Conservation (phyloP, 768 basidiomycete genomes). For the Leucosporidium scottii region DNA sequence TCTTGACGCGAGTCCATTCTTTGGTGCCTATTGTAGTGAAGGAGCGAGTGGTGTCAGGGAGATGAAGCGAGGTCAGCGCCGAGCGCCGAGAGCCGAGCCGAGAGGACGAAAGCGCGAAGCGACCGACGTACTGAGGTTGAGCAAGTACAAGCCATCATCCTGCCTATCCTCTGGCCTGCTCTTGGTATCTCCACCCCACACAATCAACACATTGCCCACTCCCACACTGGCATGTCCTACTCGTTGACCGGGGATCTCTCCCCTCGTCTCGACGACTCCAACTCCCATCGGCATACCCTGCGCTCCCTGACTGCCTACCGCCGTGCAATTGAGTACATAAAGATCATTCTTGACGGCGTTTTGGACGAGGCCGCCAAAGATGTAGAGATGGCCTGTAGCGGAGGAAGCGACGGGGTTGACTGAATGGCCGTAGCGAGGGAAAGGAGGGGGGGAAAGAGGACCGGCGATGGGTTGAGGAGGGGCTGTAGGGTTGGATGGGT, state of each 20-base stretch:
- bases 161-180: slow-evolving; percentile 62
- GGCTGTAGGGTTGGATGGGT: slow-evolving; percentile 87
- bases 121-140: slow-evolving; percentile 77
- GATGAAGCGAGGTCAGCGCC: background rate
- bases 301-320: background rate
- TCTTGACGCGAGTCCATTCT: slow-evolving; percentile 86
- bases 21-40: slow-evolving; percentile 58
- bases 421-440: slow-evolving; percentile 93
- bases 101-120: too few species aligned
- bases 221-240: slow-evolving; percentile 97
- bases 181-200: slow-evolving; percentile 96
- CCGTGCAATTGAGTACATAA: slow-evolving; percentile 59
- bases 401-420: slow-evolving; percentile 61
- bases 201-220: slow-evolving; percentile 88
- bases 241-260: slow-evolving; percentile 77
- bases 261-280: slow-evolving; percentile 74
- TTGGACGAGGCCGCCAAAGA: slow-evolving; percentile 93
- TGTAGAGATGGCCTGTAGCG: slow-evolving; percentile 78
- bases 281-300: slow-evolving; percentile 61
- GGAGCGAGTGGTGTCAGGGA: too few species aligned
- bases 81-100: too few species aligned
- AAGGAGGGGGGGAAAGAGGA: slow-evolving; percentile 65
- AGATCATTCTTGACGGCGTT: slow-evolving; percentile 87
- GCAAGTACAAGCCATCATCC: slow-evolving; percentile 85
- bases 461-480: slow-evolving; percentile 48